Evolutionary conservation across 2,329 filamentous ascomycete genomes (phyloP), one percentile per base, ranked within the genome.

Genomic region (Colletotrichum orbiculare): DNA sequence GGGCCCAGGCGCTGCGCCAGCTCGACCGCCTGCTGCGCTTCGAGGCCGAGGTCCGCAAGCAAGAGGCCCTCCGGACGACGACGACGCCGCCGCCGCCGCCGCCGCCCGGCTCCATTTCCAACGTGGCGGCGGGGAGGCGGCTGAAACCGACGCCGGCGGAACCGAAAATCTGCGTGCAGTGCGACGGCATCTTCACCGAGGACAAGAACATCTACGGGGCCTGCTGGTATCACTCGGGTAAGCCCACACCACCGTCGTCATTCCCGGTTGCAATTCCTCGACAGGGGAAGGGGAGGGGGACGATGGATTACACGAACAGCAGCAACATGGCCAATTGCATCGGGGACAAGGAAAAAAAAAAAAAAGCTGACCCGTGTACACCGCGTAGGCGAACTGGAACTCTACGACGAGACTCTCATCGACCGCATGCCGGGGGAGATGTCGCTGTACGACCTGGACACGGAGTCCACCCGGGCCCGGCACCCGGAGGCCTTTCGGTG

Each of bases 401-500:
- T 68, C 15, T 55, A 59, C 46, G 66, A 68, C 38, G 66, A 67
- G 48, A 66, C 48, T 10, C 37, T 53, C 45, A 64, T 64, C 50
- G 59, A 66, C 4, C 17, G 48, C 9, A 37, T 50, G 15, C 59
- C 60, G 11, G 55, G 55, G 2, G 64, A 60, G 25, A 49, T 34
- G 50, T 52, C 43, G 35, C 37, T 61, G 39, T 60, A 66, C 41
- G 60, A 67, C 15, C 60, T 65, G 11, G 67, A 68, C 60, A 68
- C 64, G 13, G 60, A 67, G 7, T 46, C 60, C 4, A 67, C 60
- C 45, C 60, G 67, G 34, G 56, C 56, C 13, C 41, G 39, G 43
- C 67, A 65, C 33, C 67, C 67, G 1, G 67, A 64, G 37, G 67
- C 67, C 2, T 68, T 67, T 17, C 67, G 67, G 11, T 68, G 67